These are phyloP conservation scores for Ramaria sp. DNA, from an alignment of 768 basidiomycete genomes.

Conservation along the genomic window DNA sequence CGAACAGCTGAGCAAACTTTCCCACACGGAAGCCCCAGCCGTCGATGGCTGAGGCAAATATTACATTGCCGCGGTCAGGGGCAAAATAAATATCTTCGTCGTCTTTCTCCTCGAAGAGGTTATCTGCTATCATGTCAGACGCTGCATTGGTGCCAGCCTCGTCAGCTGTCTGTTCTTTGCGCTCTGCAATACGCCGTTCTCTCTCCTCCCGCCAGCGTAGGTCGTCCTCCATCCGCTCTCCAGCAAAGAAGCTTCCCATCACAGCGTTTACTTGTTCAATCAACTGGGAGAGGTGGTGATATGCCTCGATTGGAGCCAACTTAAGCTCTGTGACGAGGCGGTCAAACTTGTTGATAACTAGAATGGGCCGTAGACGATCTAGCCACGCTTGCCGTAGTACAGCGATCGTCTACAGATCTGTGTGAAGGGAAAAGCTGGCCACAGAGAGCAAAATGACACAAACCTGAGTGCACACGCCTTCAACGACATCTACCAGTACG, in stretches of 20 bases:
- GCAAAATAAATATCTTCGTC: conserved; percentile 98
- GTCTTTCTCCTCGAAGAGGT: conserved; percentile 91
- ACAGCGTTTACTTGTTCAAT: conserved; percentile 98
- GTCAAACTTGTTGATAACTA: conserved; percentile 96
- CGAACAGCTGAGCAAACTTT: conserved; percentile 90
- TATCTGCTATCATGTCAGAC: conserved; percentile 25
- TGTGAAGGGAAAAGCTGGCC: conserved; percentile 1
- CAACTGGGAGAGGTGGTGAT: conserved; percentile 85
- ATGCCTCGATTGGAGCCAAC: conserved; percentile 82
- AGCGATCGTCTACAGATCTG: conserved; percentile 64
- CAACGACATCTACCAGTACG: conserved; percentile 91
- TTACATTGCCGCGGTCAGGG: conserved; percentile 89
- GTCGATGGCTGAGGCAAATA: conserved; percentile 92
- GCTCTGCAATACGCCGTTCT: conserved; percentile 66
- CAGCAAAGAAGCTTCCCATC: conserved; percentile 93
- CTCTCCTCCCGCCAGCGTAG: conserved; percentile 88
- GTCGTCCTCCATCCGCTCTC: conserved; percentile 96
- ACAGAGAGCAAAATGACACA: conserved; percentile 15
- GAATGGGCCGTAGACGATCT: conserved; percentile 77
- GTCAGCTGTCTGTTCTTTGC: conserved; percentile 60
- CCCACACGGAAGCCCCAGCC: conserved; percentile 96
- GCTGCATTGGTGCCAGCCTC: conserved; percentile 41
- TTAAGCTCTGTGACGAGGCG: conserved; percentile 89
- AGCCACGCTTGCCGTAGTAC: conserved; percentile 93
- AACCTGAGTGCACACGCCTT: conserved; percentile 97